These are phyloP conservation scores for Candida sithepensis DNA, from an alignment of 805 yeast species.

Conservation along the genomic window DNA sequence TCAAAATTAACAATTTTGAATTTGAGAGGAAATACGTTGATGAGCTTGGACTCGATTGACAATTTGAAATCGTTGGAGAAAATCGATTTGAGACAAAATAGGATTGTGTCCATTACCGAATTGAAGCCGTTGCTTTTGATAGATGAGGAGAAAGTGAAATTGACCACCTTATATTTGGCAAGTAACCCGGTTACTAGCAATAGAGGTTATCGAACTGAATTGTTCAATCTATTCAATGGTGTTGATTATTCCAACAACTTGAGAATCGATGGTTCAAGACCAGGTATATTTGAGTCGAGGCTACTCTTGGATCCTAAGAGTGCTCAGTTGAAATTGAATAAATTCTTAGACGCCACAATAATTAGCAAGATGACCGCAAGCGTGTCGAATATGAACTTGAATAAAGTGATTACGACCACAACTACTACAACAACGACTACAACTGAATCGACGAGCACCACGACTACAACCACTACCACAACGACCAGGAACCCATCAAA, in stretches of 20 bases:
- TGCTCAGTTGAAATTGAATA: slow-evolving; percentile 41
- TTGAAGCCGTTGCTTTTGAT: slow-evolving; percentile 38
- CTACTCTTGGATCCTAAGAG: slow-evolving; percentile 47
- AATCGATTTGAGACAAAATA: slow-evolving; percentile 50
- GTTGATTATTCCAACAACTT: slow-evolving; percentile 43
- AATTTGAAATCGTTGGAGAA: slow-evolving; percentile 41
- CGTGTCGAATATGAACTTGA: slow-evolving; percentile 33
- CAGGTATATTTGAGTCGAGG: slow-evolving; percentile 60
- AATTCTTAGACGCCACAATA: slow-evolving; percentile 34
- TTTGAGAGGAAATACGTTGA: slow-evolving; percentile 46
- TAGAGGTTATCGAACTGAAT: slow-evolving; percentile 47
- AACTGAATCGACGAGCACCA: background rate
- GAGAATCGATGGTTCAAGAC: slow-evolving; percentile 56
- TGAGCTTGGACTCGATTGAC: slow-evolving; percentile 43
- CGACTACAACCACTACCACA: slow-evolving; percentile 5
- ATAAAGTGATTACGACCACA: slow-evolving; percentile 22
- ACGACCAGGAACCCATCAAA: slow-evolving; percentile 1
- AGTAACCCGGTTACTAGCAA: slow-evolving; percentile 37
- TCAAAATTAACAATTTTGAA: slow-evolving; percentile 44
- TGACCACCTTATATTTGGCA: slow-evolving; percentile 28
- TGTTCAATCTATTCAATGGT: slow-evolving; percentile 55
- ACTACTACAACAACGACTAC: slow-evolving; percentile 16
- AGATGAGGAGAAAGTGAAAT: slow-evolving; percentile 18
- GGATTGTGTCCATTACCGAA: slow-evolving; percentile 33
- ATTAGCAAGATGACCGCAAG: slow-evolving; percentile 36